Evolutionary conservation across 352 stramenopile genomes (phyloP), one percentile per base, ranked within the genome.

Genomic region (Thalassiosira gravida): DNA sequence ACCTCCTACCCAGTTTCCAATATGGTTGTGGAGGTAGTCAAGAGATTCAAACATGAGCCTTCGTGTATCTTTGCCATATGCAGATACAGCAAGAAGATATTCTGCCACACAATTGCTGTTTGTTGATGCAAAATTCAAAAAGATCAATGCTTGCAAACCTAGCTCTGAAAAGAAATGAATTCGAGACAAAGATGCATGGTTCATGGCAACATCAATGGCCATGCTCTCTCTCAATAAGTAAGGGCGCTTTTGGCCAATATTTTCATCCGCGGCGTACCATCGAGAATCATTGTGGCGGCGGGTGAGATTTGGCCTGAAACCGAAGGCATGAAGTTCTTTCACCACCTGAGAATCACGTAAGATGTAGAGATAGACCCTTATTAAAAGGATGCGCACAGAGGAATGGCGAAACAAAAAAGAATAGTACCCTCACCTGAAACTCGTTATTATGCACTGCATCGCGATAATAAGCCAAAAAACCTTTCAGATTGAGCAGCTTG

Each of bases 381-480:
- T 50, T 13, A 6, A 50, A 22, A 22, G 14, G 20, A 18, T 59
- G n/a, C n/a, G n/a, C n/a, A n/a, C n/a, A n/a, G n/a, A n/a, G 46
- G 14, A 53, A 53, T 53, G 3, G 6, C 6, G 6, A 53, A 53
- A 53, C 14, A 30, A 67, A 75, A 55, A 35, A 6, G 59, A 25
- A 63, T 55, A 49, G 32, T 37, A 13, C 16, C 63, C 75, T 82
- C 64, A 90, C 88, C 53, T 87, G 58, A 25, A 46, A 55, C 53
- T 94, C 89, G 71, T 89, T 88, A 9, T 56, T 83, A 56, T 92
- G 84, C n/a, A 80, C 65, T n/a, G 58, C 67, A 61, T 93, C 87
- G 32, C 76, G 70, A 66, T 95, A 94, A 64, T 93, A 93, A 2
- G 77, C 80, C 18, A 94, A 78, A 70, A 95, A 95, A n/a, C 91